A percentile compares a stretch with the other conserved stretches of the same genome.
Evolutionary conservation across 2,329 filamentous ascomycete genomes (phyloP).

Genomic region (Verticillium dahliae): DNA sequence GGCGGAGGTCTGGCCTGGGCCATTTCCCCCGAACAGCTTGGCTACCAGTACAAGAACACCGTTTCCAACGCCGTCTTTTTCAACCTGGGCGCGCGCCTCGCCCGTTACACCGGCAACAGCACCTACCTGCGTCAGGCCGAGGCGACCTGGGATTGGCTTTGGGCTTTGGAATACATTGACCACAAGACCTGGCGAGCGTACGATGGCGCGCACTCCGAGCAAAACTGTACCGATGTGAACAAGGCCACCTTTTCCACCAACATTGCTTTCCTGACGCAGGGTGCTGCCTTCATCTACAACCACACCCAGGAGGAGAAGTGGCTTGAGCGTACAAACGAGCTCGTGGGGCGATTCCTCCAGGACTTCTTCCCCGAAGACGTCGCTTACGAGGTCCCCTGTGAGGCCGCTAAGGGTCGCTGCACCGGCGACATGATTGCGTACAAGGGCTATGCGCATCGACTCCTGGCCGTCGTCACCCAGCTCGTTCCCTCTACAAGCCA

Average conservation of each 20-base stretch:
- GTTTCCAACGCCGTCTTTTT: constrained; percentile 41
- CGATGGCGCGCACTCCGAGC: constrained; percentile 44
- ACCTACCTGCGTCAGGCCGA: constrained; percentile 51
- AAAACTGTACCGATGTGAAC: constrained; percentile 45
- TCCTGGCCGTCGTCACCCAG: constrained; percentile 54
- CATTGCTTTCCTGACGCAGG: constrained; percentile 43
- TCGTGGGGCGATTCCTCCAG: constrained; percentile 21
- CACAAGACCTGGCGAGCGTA: constrained; percentile 48
- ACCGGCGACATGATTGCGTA: constrained; percentile 66
- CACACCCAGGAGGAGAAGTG: constrained; percentile 16
- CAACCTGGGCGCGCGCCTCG: constrained; percentile 50
- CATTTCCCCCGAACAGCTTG: neutral
- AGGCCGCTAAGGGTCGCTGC: constrained; percentile 46
- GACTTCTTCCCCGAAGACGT: constrained; percentile 46
- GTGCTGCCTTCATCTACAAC: constrained; percentile 55
- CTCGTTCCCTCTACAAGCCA: constrained; percentile 52
- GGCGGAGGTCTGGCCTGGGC: constrained; percentile 27
- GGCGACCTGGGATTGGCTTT: constrained; percentile 51
- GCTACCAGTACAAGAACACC: neutral
- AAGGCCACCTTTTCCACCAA: constrained; percentile 49
- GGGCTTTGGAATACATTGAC: constrained; percentile 42
- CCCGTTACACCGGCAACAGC: constrained; percentile 50
- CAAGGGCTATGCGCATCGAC: constrained; percentile 63
- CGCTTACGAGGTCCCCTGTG: constrained; percentile 58
- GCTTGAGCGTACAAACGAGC: constrained; percentile 6